Percentiles rank a stretch among this genome's conserved stretches.
Conservation (phyloP, 2,329 filamentous ascomycete genomes). For the Fusarium globosum region DNA sequence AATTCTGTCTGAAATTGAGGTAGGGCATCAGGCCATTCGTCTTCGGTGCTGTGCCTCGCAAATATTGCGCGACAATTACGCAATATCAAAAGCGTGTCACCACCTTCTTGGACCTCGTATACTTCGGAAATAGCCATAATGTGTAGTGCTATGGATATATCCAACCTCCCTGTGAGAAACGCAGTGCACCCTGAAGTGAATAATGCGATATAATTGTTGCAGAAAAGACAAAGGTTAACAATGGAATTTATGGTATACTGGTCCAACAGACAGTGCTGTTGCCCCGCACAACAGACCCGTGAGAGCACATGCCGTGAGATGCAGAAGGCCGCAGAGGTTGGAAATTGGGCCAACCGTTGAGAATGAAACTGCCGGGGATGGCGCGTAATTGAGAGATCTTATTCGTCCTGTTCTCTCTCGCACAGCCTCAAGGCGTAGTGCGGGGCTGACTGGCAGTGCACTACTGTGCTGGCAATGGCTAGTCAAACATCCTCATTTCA, state of each 20-base stretch:
- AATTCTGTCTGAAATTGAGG: not conserved
- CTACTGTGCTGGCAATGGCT: not conserved
- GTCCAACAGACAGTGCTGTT: not conserved
- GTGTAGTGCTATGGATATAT: not conserved
- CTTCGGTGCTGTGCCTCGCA: not conserved
- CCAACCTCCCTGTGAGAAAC: too few relatives aligned
- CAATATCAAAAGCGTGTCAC: not conserved
- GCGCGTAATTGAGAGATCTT: not conserved
- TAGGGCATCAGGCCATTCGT: not conserved
- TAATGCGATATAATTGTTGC: too few relatives aligned
- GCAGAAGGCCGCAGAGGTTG: too few relatives aligned
- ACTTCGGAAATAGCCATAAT: not conserved
- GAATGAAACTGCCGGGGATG: not conserved
- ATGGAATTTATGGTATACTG: too few relatives aligned
- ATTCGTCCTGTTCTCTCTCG: not conserved
- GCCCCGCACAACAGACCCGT: too few relatives aligned
- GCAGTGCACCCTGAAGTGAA: rapidly evolving
- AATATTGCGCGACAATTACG: not conserved
- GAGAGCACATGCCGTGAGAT: too few relatives aligned
- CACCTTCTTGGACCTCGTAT: not conserved
- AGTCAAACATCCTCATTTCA: rapidly evolving
- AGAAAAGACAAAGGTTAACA: too few relatives aligned
- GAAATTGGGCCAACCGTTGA: too few relatives aligned
- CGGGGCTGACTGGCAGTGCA: not conserved
- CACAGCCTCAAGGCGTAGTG: not conserved